These are phyloP conservation scores for Blastobotrys ciferrii DNA, from an alignment of 1,139 yeast species.

Conservation along the genomic window DNA sequence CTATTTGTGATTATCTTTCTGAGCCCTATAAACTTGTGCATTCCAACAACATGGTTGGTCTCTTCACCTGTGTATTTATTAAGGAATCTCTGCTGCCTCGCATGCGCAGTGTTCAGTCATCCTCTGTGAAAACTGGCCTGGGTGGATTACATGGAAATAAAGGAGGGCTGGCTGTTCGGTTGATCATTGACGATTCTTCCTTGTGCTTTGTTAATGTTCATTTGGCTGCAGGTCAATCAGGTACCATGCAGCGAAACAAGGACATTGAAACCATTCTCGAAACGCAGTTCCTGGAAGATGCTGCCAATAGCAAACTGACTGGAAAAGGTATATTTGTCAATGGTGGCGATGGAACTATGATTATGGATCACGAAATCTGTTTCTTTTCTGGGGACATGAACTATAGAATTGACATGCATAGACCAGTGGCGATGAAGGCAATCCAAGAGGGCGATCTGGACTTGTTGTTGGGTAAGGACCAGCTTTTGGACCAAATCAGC, in stretches of 20 bases:
- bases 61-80: constrained; percentile 66
- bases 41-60: constrained; percentile 86
- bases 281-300: constrained; percentile 52
- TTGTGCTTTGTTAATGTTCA: constrained; percentile 85
- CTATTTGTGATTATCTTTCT: constrained; percentile 24
- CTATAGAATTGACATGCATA: constrained; percentile 69
- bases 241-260: constrained; percentile 76
- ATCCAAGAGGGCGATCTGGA: constrained; percentile 51
- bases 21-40: constrained; percentile 62
- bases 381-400: constrained; percentile 94
- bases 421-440: constrained; percentile 63
- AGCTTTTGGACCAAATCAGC: constrained; percentile 67
- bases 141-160: constrained; percentile 96
- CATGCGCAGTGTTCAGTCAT: constrained; percentile 68
- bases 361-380: constrained; percentile 77
- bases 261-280: constrained; percentile 71
- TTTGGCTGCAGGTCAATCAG: constrained; percentile 84
- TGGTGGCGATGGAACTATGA: constrained; percentile 48
- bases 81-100: constrained; percentile 49
- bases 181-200: constrained; percentile 69
- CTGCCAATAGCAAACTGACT: constrained; percentile 41
- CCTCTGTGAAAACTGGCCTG: constrained; percentile 86
- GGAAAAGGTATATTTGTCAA: constrained; percentile 44
- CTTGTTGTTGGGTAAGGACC: constrained; percentile 68
- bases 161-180: constrained; percentile 87